Conservation (phyloP, 2,329 filamentous ascomycete genomes). For the Arthrobotrys pseudoclavata region DNA sequence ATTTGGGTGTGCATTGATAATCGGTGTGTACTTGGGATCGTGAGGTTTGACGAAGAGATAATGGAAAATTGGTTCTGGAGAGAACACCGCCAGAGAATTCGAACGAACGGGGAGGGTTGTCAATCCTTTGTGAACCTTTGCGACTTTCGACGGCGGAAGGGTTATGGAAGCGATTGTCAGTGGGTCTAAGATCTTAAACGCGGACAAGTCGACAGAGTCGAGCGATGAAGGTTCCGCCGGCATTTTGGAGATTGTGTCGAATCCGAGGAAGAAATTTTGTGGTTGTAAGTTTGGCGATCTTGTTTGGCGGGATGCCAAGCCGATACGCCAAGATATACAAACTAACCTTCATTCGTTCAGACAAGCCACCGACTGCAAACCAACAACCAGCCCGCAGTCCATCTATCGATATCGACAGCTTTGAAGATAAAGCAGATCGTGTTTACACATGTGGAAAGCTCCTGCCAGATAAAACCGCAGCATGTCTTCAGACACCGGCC, state of each 20-base stretch:
- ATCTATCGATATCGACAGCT: background rate
- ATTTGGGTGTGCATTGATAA: conserved; percentile 71
- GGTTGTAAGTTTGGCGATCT: background rate
- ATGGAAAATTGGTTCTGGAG: conserved; percentile 74
- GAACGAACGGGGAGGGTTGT: conserved; percentile 50
- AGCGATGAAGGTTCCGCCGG: conserved; percentile 11
- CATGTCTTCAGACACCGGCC: conserved; percentile 47
- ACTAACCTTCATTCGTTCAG: background rate
- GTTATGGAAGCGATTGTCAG: conserved; percentile 40
- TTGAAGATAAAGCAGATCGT: conserved; percentile 4
- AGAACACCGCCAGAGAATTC: conserved; percentile 2
- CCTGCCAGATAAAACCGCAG: conserved; percentile 38
- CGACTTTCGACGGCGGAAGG: conserved; percentile 27
- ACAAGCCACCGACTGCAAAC: background rate
- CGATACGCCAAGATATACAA: background rate
- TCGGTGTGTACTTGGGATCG: conserved; percentile 73
- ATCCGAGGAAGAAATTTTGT: conserved; percentile 9
- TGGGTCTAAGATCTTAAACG: conserved; percentile 40
- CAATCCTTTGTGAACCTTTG: conserved; percentile 42
- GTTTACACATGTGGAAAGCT: conserved; percentile 40
- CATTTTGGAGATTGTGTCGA: conserved; percentile 20
- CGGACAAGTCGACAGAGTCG: conserved; percentile 39
- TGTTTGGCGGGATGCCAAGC: background rate
- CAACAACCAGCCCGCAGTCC: background rate
- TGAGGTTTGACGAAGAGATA: conserved; percentile 90